These are phyloP conservation scores for Cichorium intybus DNA, from an alignment of 140 eudicot species.

Conservation along the genomic window DNA sequence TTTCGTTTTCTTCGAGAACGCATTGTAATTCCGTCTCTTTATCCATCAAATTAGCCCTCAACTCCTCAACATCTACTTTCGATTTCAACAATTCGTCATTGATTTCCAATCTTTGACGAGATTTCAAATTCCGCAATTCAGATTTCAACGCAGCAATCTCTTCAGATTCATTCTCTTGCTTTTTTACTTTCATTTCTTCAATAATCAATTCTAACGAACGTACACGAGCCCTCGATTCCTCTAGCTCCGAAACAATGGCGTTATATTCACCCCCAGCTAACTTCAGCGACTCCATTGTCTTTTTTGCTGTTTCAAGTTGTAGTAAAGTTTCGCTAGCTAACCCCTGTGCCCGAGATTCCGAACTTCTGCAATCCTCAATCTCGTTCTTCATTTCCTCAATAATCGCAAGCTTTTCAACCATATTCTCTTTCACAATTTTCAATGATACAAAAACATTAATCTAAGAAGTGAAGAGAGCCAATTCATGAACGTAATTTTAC, in stretches of 20 bases:
- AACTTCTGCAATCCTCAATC: conserved; percentile 50
- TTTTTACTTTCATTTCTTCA: conserved; percentile 7
- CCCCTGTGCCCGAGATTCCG: conserved; percentile 66
- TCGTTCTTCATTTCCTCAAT: conserved; percentile 63
- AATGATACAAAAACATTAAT: too few relatives aligned
- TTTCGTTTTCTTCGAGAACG: conserved; percentile 75
- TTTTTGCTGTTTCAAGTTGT: conserved; percentile 73
- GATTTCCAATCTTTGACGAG: conserved; percentile 42
- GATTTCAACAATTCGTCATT: conserved; percentile 48
- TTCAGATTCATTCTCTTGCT: conserved; percentile 12
- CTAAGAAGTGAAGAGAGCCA: neutral
- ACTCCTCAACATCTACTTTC: conserved; percentile 51
- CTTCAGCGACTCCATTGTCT: conserved; percentile 47
- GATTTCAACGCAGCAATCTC: conserved; percentile 31
- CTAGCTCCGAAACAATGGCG: conserved; percentile 53
- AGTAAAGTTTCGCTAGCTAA: conserved; percentile 55
- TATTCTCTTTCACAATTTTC: conserved; percentile 63
- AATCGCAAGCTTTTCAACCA: conserved; percentile 42
- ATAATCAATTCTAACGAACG: conserved; percentile 28
- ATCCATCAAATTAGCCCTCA: conserved; percentile 82
- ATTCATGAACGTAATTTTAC: neutral
- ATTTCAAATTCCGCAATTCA: conserved; percentile 46
- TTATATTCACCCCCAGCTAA: conserved; percentile 42
- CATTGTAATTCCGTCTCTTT: conserved; percentile 87
- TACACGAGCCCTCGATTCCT: conserved; percentile 48